phyloP scores from a whole-genome alignment of 805 yeast genomes.

The Kodamaea neixiangensis region DNA sequence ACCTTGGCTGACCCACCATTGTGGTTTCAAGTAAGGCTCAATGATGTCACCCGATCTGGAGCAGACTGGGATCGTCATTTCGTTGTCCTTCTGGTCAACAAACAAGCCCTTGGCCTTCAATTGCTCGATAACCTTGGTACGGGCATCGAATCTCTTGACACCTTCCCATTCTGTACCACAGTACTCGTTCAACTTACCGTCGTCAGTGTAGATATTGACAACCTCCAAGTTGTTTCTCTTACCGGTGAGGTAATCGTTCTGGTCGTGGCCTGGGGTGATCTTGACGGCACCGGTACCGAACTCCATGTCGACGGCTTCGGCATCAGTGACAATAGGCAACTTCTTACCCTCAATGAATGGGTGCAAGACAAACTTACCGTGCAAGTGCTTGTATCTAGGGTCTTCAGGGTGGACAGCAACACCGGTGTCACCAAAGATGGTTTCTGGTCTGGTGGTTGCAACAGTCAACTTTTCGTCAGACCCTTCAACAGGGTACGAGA shows the following conservation, averaged over 20 bases:
- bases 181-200: constrained; percentile 85
- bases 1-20: constrained; percentile 97
- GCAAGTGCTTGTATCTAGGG: constrained; percentile 87
- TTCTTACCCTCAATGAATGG: constrained; percentile 78
- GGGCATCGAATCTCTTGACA: constrained; percentile 91
- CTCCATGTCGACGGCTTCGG: constrained; percentile 97
- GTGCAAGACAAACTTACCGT: constrained; percentile 88
- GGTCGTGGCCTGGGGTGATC: constrained; percentile 98
- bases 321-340: constrained; percentile 85
- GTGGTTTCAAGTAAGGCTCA: constrained; percentile 96
- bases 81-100: constrained; percentile 87
- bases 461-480: constrained; percentile 86
- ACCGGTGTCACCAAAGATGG: constrained; percentile 96
- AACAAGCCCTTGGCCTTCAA: constrained; percentile 73
- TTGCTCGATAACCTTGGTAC: constrained; percentile 77
- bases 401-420: constrained; percentile 98
- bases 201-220: constrained; percentile 88
- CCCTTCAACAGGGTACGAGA: constrained; percentile 84
- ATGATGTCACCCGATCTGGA: constrained; percentile 96
- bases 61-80: constrained; percentile 93
- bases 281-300: constrained; percentile 99
- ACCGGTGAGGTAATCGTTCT: constrained; percentile 95
- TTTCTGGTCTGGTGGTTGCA: constrained; percentile 99
- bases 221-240: constrained; percentile 88
- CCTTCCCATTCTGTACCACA: constrained; percentile 91